Percentiles rank a stretch among this genome's conserved stretches.
phyloP scores from a whole-genome alignment of 1,284 basidiomycete genomes.

The Trichosporon sp. region DNA sequence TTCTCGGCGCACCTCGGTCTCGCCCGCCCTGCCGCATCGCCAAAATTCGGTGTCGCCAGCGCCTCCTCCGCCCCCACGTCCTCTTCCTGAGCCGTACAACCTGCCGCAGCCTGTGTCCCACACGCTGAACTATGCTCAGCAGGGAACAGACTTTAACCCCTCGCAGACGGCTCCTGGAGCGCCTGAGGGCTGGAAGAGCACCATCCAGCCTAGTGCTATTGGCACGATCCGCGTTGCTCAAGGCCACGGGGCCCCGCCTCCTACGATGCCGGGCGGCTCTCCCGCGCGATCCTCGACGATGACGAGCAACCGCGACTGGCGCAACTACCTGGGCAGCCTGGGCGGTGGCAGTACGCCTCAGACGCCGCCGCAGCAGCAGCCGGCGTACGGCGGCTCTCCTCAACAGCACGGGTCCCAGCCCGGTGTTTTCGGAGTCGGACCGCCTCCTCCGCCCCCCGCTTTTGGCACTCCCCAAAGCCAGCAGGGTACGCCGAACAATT shows the following conservation, averaged over 20 bases:
- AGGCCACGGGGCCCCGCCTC: neutral
- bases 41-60: neutral
- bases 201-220: neutral
- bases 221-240: neutral
- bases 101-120: slow-evolving; percentile 6
- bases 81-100: slow-evolving; percentile 1
- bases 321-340: slow-evolving; percentile 33
- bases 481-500: neutral
- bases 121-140: slow-evolving; percentile 10
- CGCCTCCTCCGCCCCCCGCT: neutral
- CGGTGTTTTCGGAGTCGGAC: neutral
- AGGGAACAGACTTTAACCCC: slow-evolving; percentile 5
- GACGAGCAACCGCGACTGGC: slow-evolving; percentile 31
- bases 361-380: neutral
- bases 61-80: neutral
- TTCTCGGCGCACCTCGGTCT: neutral
- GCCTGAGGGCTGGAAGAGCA: slow-evolving; percentile 3
- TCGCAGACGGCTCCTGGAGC: slow-evolving; percentile 3
- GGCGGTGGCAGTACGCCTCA: neutral
- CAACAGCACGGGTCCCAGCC: neutral
- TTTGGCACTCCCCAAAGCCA: neutral
- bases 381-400: neutral
- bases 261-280: neutral
- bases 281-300: neutral
- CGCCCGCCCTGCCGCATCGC: neutral